These are phyloP conservation scores for Strobilomyces dryophilus DNA, from an alignment of 768 basidiomycete genomes.

Conservation along the genomic window DNA sequence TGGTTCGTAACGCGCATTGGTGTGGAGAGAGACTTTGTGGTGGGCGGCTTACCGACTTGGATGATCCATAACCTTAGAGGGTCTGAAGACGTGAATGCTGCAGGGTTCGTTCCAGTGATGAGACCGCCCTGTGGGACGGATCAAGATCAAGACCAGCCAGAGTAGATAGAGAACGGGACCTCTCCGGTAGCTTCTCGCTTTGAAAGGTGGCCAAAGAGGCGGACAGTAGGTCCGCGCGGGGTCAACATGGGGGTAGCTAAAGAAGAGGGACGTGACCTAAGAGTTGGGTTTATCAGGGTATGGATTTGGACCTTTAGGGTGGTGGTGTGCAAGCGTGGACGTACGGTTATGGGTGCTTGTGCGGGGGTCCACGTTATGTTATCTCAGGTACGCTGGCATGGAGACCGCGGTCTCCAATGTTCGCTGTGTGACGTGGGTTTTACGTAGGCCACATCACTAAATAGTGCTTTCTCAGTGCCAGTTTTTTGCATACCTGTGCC, in stretches of 20 bases:
- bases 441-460: too few species aligned
- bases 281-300: not conserved
- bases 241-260: not conserved
- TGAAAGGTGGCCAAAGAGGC: constrained; percentile 9
- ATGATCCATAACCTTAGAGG: constrained; percentile 77
- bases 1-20: constrained; percentile 28
- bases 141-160: not conserved
- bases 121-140: constrained; percentile 58
- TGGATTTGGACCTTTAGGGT: too few species aligned
- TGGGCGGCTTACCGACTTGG: constrained; percentile 43
- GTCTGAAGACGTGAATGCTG: constrained; percentile 57
- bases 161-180: constrained; percentile 6
- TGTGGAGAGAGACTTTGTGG: not conserved
- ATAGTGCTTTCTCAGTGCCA: too few species aligned
- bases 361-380: too few species aligned
- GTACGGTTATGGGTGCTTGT: too few species aligned
- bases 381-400: too few species aligned
- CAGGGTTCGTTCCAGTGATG: constrained; percentile 70
- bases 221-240: constrained; percentile 11
- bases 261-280: not conserved
- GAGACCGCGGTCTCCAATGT: too few species aligned
- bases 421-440: too few species aligned
- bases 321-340: too few species aligned
- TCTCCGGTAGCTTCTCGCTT: constrained; percentile 23
- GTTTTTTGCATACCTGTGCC: too few species aligned